Conservation (phyloP, 441 rosid species). For the Brassica hybrid region DNA sequence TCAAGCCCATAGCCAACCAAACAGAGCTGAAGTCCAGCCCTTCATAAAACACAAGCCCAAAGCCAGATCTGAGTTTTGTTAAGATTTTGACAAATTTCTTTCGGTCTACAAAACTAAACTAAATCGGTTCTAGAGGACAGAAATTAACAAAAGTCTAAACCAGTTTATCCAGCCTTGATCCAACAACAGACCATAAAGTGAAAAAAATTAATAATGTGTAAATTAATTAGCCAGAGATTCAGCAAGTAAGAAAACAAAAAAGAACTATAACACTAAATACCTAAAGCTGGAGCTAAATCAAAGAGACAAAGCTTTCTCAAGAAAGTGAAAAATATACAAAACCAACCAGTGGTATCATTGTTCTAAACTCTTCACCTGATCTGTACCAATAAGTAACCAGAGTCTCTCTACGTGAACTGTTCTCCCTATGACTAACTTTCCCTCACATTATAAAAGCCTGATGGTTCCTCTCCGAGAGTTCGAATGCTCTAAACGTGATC, state of each 20-base stretch:
- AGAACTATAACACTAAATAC: neutral
- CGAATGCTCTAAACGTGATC: constrained; percentile 26
- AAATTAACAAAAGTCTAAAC: neutral
- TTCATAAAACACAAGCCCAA: neutral
- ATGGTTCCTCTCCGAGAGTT: constrained; percentile 35
- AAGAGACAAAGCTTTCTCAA: constrained; percentile 32
- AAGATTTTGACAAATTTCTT: neutral
- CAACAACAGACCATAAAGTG: neutral
- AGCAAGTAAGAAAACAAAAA: neutral
- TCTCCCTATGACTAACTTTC: constrained; percentile 42
- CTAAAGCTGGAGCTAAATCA: constrained; percentile 27
- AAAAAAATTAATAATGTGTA: neutral
- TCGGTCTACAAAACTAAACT: neutral
- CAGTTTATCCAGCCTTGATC: neutral
- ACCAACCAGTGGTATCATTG: constrained; percentile 30
- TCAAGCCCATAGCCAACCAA: neutral
- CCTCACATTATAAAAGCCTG: constrained; percentile 38
- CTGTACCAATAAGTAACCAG: constrained; percentile 40
- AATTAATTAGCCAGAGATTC: neutral
- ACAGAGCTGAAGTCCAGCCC: neutral
- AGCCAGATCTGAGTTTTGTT: neutral
- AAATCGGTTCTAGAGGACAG: neutral
- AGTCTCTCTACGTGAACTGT: constrained; percentile 30
- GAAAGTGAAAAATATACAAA: constrained; percentile 36
- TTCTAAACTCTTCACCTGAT: constrained; percentile 13